Base-by-base conservation (phyloP, 148 eudicot species). In the Fagopyrum esculentum region DNA sequence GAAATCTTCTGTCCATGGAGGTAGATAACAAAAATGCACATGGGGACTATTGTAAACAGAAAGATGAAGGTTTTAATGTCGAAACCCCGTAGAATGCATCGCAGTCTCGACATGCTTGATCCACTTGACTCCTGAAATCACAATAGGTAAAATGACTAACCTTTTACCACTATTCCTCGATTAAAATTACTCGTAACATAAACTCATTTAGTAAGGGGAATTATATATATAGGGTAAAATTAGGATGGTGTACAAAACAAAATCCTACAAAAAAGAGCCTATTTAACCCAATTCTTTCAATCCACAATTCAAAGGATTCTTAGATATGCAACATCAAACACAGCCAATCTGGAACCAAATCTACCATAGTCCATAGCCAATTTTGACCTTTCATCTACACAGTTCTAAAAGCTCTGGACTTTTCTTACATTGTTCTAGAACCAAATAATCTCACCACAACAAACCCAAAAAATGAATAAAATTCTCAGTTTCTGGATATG, bases 1-100 rank as follows among this genome's bases (percentile, higher is more conserved):
- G 78, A 63, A 16, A 76, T 76, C 73, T 76, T 76, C 68, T 76
- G 78, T 30, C 78, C 78, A 35, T 76, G 78, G 45, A 76, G 19
- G 50, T 76, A 76, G 44, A 76, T 12, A 7, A 69, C 35, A 48
- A 76, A 52, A 55, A 66, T 29, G n/a, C 48, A 64, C 45, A 57
- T 64, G 8, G 78, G 78, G 35, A 50, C 48, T 12, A 76, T 45
- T 19, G 78, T 19, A 15, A 76, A 76, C 6, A 76, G 60, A 49
- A 76, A 76, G 45, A 76, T 76, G 15, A 60, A 76, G 51, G 78
- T 66, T 45, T 76, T 76, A 19, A 64, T 6, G 46, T 76, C 78
- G 60, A 76, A 35, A 19, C 78, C 78, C 26, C 72, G 57, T 1
- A 76, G 19, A 12, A 76, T 66, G 72, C 78, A 76, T 26, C 78